Evolutionary conservation across 2,329 filamentous ascomycete genomes (phyloP), one percentile per base, ranked within the genome.

Genomic region (Biscogniauxia marginata): DNA sequence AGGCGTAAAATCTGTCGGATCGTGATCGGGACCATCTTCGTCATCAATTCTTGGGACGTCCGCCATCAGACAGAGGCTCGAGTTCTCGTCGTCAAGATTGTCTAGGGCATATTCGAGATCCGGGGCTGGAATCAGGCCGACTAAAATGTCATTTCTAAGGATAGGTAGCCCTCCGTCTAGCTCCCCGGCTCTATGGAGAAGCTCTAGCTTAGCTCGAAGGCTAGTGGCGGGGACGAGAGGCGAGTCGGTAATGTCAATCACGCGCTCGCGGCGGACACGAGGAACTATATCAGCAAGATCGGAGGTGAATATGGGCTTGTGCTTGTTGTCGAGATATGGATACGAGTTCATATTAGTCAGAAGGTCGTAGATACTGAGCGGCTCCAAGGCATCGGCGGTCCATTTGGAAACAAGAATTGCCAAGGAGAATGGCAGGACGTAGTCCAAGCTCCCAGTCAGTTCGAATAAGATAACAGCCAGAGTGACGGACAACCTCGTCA

Each of bases 291-390:
- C 93, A 13, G 87, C 89, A 0, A 99, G 81, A 53, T 96, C 89
- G 0, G 89, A 88, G 0, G 93, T 96, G 71, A 97, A 96, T 18
- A 96, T 81, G 1, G 93, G 93, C 64, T 96, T 92, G 59, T 93
- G 85, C 72, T 97, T 98, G 75, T 96, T 96, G 74, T 96, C 92
- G n/a, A 99, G 83, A 76, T 96, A 97, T 0, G 95, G 95, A 63
- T 98, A 99, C 2, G 91, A 89, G 73, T 99, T 98, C 89, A 99
- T 93, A 70, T 95, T 92, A 0, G 93, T 98, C 18, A 98, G 79
- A 9, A 98, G 83, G 70, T 98, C 95, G 71, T 97, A 98, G 60
- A 99, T 97, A 72, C 91, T 96, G 52, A 91, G 82, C 16, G 93
- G 95, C 73, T 99, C 95, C 51, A 99, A 84, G 3, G 92, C 93